Conservation (phyloP, 352 stramenopile species). For the Plasmopara halstedii region DNA sequence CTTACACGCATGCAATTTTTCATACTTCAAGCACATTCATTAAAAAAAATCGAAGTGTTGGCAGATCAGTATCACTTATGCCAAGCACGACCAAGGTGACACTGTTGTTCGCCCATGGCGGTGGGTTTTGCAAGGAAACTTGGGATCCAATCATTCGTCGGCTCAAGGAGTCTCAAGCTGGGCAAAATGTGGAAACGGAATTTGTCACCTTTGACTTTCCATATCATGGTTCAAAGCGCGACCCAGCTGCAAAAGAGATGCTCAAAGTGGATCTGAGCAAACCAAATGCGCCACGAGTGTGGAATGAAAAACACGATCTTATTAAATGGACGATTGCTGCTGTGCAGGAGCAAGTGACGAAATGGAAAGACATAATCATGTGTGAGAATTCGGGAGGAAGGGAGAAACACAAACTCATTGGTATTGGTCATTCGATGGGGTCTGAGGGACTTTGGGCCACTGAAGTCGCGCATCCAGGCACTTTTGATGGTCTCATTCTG, state of each 20-base stretch:
- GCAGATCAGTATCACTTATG: neutral
- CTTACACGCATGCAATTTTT: neutral
- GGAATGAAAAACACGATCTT: conserved; percentile 21
- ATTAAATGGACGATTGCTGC: conserved; percentile 12
- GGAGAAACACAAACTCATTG: conserved; percentile 26
- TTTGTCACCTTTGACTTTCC: conserved; percentile 34
- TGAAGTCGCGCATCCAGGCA: conserved; percentile 33
- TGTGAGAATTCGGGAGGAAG: conserved; percentile 1
- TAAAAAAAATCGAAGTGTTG: neutral
- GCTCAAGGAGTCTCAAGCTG: conserved; percentile 13
- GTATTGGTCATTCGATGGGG: conserved; percentile 44
- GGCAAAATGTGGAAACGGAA: conserved; percentile 20
- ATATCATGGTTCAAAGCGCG: conserved; percentile 34
- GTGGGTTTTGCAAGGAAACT: conserved; percentile 36
- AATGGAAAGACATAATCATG: conserved; percentile 21
- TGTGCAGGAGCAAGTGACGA: conserved; percentile 18
- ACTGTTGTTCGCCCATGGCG: conserved; percentile 36
- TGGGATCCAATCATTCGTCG: conserved; percentile 39
- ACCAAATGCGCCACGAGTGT: conserved; percentile 17
- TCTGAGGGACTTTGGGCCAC: conserved; percentile 25
- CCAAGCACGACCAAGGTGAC: conserved; percentile 19
- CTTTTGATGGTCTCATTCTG: conserved; percentile 37
- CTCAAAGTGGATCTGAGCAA: conserved; percentile 23
- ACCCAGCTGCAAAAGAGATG: conserved; percentile 7
- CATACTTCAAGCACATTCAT: neutral